These are phyloP conservation scores for Craspedostauros australis DNA, from an alignment of 108 stramenopile genomes.

Conservation along the genomic window DNA sequence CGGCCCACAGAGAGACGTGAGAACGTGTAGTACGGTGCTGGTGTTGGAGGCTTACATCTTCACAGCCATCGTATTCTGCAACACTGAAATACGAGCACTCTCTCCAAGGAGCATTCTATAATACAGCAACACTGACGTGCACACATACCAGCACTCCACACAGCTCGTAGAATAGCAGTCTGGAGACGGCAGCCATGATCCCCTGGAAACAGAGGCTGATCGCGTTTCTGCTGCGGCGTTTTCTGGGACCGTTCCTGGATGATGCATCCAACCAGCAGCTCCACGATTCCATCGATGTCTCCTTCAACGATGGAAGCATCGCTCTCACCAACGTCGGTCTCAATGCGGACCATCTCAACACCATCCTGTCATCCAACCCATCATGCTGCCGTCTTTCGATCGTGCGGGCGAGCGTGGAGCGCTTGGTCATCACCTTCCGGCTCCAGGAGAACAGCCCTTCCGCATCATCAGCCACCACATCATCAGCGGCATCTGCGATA, in stretches of 20 bases:
- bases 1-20: no score
- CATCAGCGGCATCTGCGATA: not conserved
- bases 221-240: conserved; percentile 63
- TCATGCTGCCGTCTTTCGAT: conserved; percentile 17
- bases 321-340: conserved; percentile 51
- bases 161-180: no score
- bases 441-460: conserved; percentile 22
- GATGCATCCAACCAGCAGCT: conserved; percentile 39
- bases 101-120: not conserved
- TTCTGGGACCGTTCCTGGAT: conserved; percentile 62
- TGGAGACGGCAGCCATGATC: no score
- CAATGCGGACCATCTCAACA: conserved; percentile 46
- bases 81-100: not conserved
- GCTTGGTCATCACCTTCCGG: conserved; percentile 22
- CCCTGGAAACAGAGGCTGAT: conserved; percentile 67
- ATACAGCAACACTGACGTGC: no score
- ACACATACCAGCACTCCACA: no score
- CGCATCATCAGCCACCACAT: conserved; percentile 1
- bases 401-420: conserved; percentile 17
- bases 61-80: no score
- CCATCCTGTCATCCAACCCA: not conserved
- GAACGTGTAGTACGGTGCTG: no score
- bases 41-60: no score
- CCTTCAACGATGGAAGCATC: conserved; percentile 57
- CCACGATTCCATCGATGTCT: conserved; percentile 57